These are phyloP conservation scores for Phytophthora cryptogea DNA, from an alignment of 352 stramenopile species.

Conservation along the genomic window DNA sequence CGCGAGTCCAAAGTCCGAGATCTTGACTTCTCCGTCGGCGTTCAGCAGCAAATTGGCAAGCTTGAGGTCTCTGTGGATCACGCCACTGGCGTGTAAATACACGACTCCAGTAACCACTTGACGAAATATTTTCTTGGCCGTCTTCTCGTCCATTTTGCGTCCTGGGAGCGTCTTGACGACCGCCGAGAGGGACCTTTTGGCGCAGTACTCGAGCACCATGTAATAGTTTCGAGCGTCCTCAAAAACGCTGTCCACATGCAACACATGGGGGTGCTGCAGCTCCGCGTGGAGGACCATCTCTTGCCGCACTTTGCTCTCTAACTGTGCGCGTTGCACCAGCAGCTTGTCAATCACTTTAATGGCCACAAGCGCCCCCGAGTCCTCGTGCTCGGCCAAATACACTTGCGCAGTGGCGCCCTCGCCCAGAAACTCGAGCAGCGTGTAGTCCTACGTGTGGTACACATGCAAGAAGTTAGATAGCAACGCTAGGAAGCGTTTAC, in stretches of 20 bases:
- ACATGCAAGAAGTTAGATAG: slow-evolving; percentile 10
- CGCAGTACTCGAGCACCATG: slow-evolving; percentile 73
- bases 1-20: slow-evolving; percentile 81
- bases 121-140: slow-evolving; percentile 54
- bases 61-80: slow-evolving; percentile 84
- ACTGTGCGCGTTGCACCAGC: slow-evolving; percentile 55
- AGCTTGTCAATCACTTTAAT: slow-evolving; percentile 89
- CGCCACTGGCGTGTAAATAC: slow-evolving; percentile 61
- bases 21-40: slow-evolving; percentile 55
- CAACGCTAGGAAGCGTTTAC: not conserved
- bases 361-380: slow-evolving; percentile 44
- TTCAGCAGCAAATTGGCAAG: slow-evolving; percentile 76
- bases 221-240: slow-evolving; percentile 82
- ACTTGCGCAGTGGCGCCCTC: slow-evolving; percentile 80
- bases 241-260: slow-evolving; percentile 68
- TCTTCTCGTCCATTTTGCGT: slow-evolving; percentile 47
- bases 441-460: slow-evolving; percentile 49
- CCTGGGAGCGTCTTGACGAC: slow-evolving; percentile 42
- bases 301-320: slow-evolving; percentile 65
- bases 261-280: slow-evolving; percentile 56
- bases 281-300: slow-evolving; percentile 74
- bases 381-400: slow-evolving; percentile 63
- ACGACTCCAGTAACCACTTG: slow-evolving; percentile 54
- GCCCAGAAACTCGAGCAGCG: slow-evolving; percentile 73
- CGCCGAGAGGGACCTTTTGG: slow-evolving; percentile 49